Evolutionary conservation across 331 rosid species (phyloP).

Genomic region (Stylosanthes scabra): DNA sequence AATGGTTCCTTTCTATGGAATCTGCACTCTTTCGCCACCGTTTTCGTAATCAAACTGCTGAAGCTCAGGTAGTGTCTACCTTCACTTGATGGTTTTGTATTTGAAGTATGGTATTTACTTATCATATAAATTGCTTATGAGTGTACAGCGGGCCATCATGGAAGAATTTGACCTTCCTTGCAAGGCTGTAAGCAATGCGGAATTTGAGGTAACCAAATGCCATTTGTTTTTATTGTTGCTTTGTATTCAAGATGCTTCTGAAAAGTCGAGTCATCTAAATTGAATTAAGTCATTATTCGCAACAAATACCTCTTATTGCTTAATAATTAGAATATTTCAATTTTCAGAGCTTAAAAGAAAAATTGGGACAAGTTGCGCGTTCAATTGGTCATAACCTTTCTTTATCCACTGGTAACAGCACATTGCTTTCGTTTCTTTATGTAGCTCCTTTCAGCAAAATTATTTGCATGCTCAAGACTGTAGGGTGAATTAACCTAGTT

Average conservation of each 20-base stretch:
- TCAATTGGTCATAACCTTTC: constrained; percentile 62
- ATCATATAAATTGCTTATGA: constrained; percentile 36
- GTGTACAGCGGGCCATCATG: constrained; percentile 69
- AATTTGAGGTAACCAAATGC: constrained; percentile 70
- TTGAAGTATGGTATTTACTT: constrained; percentile 33
- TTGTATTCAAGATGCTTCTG: constrained; percentile 20
- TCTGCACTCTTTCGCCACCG: constrained; percentile 82
- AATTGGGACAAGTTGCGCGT: constrained; percentile 77
- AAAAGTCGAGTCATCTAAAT: constrained; percentile 20
- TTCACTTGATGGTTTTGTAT: constrained; percentile 12
- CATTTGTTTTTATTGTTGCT: constrained; percentile 33
- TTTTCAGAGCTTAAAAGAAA: constrained; percentile 70
- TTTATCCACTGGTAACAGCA: constrained; percentile 59
- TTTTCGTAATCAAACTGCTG: constrained; percentile 49
- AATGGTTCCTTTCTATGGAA: constrained; percentile 96
- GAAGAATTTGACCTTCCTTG: constrained; percentile 73
- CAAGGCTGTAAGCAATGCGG: constrained; percentile 66
- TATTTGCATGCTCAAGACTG: constrained; percentile 22
- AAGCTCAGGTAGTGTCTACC: constrained; percentile 69
- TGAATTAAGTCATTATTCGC: not conserved
- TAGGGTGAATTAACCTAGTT: constrained; percentile 14
- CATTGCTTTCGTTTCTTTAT: constrained; percentile 18
- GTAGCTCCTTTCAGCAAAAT: constrained; percentile 33
- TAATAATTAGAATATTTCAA: constrained; percentile 18
- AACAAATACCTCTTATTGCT: constrained; percentile 16